phyloP scores from a whole-genome alignment of 768 basidiomycete genomes.

The Chlorophyllum brunneum region DNA sequence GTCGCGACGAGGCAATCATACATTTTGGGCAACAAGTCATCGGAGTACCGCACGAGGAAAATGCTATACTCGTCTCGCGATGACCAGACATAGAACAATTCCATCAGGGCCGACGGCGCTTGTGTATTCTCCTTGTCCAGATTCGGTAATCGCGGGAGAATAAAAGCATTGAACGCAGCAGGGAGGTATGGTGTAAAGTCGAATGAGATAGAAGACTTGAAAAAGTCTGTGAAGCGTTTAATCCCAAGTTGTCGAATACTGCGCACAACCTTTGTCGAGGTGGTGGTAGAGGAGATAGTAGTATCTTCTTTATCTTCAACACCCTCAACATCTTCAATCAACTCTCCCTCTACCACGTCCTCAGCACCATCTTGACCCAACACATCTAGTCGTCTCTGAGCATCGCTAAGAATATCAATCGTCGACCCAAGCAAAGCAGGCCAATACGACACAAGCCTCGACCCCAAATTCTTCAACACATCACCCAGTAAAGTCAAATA shows the following conservation, averaged over 20 bases:
- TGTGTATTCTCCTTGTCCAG: conserved; percentile 88
- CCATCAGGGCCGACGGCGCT: conserved; percentile 83
- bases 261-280: conserved; percentile 39
- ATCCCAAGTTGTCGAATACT: conserved; percentile 79
- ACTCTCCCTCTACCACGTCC: conserved; percentile 19
- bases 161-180: conserved; percentile 62
- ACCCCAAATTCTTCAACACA: conserved; percentile 77
- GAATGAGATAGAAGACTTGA: conserved; percentile 67
- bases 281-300: conserved; percentile 31
- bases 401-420: conserved; percentile 58
- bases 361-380: conserved; percentile 21
- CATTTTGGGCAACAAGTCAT: conserved; percentile 65
- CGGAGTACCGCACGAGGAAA: conserved; percentile 70
- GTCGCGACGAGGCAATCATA: conserved; percentile 78
- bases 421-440: conserved; percentile 67
- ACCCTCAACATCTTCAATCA: conserved; percentile 23
- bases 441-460: conserved; percentile 68
- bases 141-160: conserved; percentile 74
- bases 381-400: conserved; percentile 54
- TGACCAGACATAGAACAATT: conserved; percentile 81
- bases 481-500: conserved; percentile 84
- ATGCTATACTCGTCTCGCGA: conserved; percentile 47
- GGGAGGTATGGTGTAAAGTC: conserved; percentile 72
- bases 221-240: conserved; percentile 86
- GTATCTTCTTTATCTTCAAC: conserved; percentile 33